Evolutionary conservation across 1,284 basidiomycete genomes (phyloP).

Genomic region (Malassezia restricta): DNA sequence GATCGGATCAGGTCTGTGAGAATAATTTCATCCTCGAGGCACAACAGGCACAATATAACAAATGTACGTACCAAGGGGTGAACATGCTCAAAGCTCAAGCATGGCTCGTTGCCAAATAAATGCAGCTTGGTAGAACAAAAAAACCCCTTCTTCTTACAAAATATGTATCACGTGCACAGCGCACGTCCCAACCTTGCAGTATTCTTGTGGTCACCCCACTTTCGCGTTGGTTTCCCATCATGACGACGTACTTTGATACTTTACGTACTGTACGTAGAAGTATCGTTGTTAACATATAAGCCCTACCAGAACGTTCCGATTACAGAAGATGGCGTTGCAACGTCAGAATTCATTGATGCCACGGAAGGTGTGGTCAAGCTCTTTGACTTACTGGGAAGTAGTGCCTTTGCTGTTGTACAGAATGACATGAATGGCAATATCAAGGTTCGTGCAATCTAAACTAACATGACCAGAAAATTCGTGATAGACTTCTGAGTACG

Average conservation of each 20-base stretch:
- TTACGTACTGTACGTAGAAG: slow-evolving; percentile 57
- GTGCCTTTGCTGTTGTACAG: slow-evolving; percentile 75
- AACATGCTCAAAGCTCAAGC: too few relatives aligned
- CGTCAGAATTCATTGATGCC: slow-evolving; percentile 75
- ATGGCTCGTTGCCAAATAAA: too few relatives aligned
- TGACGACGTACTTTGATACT: slow-evolving; percentile 76
- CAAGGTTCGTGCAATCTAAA: slow-evolving; percentile 38
- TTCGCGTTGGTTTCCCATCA: slow-evolving; percentile 34
- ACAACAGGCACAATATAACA: neutral
- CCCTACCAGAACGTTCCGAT: slow-evolving; percentile 61
- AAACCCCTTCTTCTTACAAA: too few relatives aligned
- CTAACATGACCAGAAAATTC: slow-evolving; percentile 49
- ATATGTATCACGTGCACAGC: too few relatives aligned
- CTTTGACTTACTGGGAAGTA: slow-evolving; percentile 84
- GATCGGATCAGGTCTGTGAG: slow-evolving; percentile 20
- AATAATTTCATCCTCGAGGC: slow-evolving; percentile 6
- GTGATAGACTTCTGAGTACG: slow-evolving; percentile 63
- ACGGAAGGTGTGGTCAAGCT: slow-evolving; percentile 76
- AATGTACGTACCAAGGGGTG: neutral
- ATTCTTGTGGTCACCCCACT: too few relatives aligned
- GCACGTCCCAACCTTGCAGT: too few relatives aligned
- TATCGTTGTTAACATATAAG: slow-evolving; percentile 12
- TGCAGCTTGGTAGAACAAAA: too few relatives aligned
- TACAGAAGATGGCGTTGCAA: slow-evolving; percentile 76
- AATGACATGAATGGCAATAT: slow-evolving; percentile 87